Evolutionary conservation across 306 rosid genomes (phyloP), one percentile per base, ranked within the genome.

Genomic region (Geum urbanum): DNA sequence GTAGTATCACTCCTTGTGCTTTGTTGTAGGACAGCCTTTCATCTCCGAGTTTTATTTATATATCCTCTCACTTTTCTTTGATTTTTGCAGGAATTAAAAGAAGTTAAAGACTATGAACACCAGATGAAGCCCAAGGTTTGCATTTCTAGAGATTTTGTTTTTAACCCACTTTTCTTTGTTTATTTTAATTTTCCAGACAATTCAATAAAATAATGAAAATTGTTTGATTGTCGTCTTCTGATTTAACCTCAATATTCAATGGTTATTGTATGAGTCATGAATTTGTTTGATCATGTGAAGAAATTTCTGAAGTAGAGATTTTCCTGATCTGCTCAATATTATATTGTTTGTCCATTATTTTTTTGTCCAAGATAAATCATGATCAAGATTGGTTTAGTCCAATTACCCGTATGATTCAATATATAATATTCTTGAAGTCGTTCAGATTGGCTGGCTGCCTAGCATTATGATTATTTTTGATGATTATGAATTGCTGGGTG

Each of bases 81-180:
- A 64, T 43, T 75, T 70, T 12, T 68, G 81, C 88, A 91, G 99
- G 99, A 95, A 66, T 66, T 95, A 74, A 86, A 86, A 84, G 99
- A 95, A 52, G 70, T 86, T 67, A 91, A 80, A 75, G 97, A 91
- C 63, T 78, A 80, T n/a, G 99, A 95, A 78, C 96, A 84, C 46
- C 83, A 85, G 80, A 82, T 91, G 89, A 91, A 91, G 71, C 96
- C 97, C 11, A 95, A 89, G 99, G 99, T 91, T 39, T 69, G 83
- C 51, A 76, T 70, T 45, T 74, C 41, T 66, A 40, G 69, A 61
- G 27, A 47, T 16, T 58, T 77, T 40, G 18, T 63, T 14, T 53
- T 59, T 32, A 51, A 20, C 58, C 19, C 6, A 4, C 58, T n/a
- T 60, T 82, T 70, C 49, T 27, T 27, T 27, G 2, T 27, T 1